Base-by-base conservation (phyloP, 2,329 filamentous ascomycete genomes). In the Penicillium sp. region DNA sequence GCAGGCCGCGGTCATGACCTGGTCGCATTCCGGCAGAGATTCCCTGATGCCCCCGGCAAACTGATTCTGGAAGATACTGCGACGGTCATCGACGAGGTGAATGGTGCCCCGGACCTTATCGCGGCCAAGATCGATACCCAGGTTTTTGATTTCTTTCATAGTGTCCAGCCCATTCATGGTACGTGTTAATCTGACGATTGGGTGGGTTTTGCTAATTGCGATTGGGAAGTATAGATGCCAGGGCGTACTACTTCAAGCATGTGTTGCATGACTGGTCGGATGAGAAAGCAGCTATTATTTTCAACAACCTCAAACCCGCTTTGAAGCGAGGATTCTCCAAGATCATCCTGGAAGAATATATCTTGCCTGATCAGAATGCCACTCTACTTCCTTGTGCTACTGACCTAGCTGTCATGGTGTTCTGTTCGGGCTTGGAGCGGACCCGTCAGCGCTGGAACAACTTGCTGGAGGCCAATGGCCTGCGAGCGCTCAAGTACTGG, bases 61-160 rank as follows among this genome's bases (percentile, higher is more conserved):
- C 54, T 77, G 1, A 51, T 77, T 2, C 53, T 77, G 0, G 71
- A 78, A 43, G 75, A 77, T 47, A 57, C 72, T 2, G 58, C 67
- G 0, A 43, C 54, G 3, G 68, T 75, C 16, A 48, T 64, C 36
- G 50, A 59, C 28, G 44, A 55, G n/a, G 41, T 54, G n/a, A 23
- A 40, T 11, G 31, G 39, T 7, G 43, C 43, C 7, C 32, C 28
- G 10, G 39, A 48, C 7, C 25, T 50, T 1, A 38, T 41, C 4
- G 31, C 28, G 2, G 34, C 28, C 1, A 38, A 21, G n/a, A 42
- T 55, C 26, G 38, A 51, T 8, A 38, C 34, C 4, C 30, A 47
- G 2, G 18, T 19, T 5, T 45, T 46, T 38, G 44, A 53, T 25
- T 53, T 53, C 27, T 55, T 51, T 21, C 20, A 32, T 4, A 39